Conservation (phyloP, 768 basidiomycete species). For the Serendipita sp. region DNA sequence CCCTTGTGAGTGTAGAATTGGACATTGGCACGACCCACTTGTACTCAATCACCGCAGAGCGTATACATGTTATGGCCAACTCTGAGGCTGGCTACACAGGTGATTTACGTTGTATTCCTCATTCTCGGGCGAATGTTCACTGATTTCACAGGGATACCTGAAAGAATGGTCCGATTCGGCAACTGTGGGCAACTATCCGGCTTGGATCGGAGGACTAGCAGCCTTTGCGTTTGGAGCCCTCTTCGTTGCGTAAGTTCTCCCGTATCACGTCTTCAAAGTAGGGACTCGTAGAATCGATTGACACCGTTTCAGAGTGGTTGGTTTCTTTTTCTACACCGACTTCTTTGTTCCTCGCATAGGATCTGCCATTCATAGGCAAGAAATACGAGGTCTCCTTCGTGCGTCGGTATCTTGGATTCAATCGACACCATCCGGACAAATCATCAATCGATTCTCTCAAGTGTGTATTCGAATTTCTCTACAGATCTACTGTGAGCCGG, state of each 20-base stretch:
- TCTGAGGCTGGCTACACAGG: not conserved
- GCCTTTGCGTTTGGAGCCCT: not conserved
- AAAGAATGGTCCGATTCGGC: conserved; percentile 6
- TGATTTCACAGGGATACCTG: not conserved
- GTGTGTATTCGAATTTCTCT: not conserved
- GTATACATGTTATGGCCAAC: not conserved
- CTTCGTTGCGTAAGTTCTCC: not conserved
- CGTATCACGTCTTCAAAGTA: not conserved
- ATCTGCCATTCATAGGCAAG: not conserved
- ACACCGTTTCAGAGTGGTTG: not conserved
- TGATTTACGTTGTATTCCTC: not conserved
- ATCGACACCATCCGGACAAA: not conserved
- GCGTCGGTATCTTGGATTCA: not conserved
- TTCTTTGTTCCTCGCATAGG: not conserved
- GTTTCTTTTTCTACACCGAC: not conserved
- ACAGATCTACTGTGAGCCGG: no score
- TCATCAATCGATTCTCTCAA: not conserved
- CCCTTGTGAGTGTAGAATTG: not conserved
- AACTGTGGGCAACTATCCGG: not conserved
- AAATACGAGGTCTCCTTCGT: not conserved
- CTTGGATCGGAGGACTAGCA: not conserved
- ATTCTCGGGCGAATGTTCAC: no score
- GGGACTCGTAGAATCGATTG: not conserved
- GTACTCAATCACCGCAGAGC: not conserved
- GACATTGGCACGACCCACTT: not conserved